Conservation (phyloP, 2,329 filamentous ascomycete species). For the Paraconiothyrium brasiliense region DNA sequence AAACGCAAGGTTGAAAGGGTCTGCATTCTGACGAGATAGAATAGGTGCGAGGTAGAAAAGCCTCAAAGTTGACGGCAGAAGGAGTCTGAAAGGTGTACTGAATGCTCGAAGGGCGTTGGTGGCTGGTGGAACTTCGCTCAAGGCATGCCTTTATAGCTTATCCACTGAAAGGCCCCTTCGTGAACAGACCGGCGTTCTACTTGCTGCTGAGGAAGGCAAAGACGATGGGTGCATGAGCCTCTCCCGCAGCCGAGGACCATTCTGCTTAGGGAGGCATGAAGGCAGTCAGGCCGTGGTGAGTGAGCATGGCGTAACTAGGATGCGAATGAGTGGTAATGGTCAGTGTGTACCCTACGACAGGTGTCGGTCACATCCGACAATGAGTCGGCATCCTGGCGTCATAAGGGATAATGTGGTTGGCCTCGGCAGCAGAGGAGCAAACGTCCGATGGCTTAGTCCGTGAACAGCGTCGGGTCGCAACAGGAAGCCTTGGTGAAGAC, state of each 20-base stretch:
- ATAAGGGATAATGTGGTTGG: slow-evolving; percentile 1
- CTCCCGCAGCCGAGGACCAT: slow-evolving; percentile 20
- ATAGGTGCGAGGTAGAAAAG: background rate
- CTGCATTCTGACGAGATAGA: slow-evolving; percentile 10
- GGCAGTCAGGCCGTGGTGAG: slow-evolving; percentile 18
- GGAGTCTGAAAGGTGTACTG: background rate
- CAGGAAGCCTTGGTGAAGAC: slow-evolving; percentile 11
- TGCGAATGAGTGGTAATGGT: slow-evolving; percentile 12
- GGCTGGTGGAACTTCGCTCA: background rate
- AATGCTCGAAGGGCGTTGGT: slow-evolving; percentile 1
- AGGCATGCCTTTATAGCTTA: slow-evolving; percentile 17
- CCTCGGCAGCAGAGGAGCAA: slow-evolving; percentile 9
- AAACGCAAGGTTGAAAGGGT: slow-evolving; percentile 19
- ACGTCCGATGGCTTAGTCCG: slow-evolving; percentile 11
- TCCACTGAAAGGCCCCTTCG: background rate
- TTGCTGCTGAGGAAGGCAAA: slow-evolving; percentile 19
- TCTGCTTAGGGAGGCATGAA: slow-evolving; percentile 16
- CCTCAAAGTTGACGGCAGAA: background rate
- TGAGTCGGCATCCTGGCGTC: slow-evolving; percentile 1
- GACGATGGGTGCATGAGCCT: slow-evolving; percentile 16
- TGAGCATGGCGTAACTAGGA: slow-evolving; percentile 17
- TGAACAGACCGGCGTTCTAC: slow-evolving; percentile 2
- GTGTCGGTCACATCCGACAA: slow-evolving; percentile 16
- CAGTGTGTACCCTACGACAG: slow-evolving; percentile 7
- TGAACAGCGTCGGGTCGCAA: slow-evolving; percentile 7